Percentiles rank a stretch among this genome's conserved stretches.
Evolutionary conservation across 2,329 filamentous ascomycete genomes (phyloP).

Genomic region (Xylariaceae sp.): DNA sequence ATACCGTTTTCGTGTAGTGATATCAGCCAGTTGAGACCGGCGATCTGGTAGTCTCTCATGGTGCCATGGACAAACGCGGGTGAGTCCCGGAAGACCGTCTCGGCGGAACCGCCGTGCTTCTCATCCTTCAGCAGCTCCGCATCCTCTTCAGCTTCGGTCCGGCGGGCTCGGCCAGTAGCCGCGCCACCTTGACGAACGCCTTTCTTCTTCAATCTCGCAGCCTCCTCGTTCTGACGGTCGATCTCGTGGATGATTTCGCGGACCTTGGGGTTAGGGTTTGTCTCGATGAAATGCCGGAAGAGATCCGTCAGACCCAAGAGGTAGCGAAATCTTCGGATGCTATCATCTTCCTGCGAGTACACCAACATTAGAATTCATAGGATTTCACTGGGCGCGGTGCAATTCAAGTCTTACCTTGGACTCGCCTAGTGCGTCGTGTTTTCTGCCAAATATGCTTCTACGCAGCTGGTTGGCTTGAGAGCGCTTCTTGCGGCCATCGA

Average conservation of each 20-base stretch:
- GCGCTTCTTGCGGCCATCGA: slow-evolving; percentile 77
- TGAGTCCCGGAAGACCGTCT: slow-evolving; percentile 89
- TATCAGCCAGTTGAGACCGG: slow-evolving; percentile 94
- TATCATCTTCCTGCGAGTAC: slow-evolving; percentile 70
- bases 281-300: slow-evolving; percentile 98
- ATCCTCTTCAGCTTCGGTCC: slow-evolving; percentile 96
- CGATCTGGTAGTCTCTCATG: slow-evolving; percentile 96
- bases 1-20: slow-evolving; percentile 98
- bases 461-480: slow-evolving; percentile 84
- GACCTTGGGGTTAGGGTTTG: slow-evolving; percentile 90
- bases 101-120: slow-evolving; percentile 75
- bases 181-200: slow-evolving; percentile 78
- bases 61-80: slow-evolving; percentile 79
- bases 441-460: slow-evolving; percentile 88
- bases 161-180: slow-evolving; percentile 66
- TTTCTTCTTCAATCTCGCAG: slow-evolving; percentile 62
- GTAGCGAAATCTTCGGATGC: slow-evolving; percentile 88
- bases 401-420: slow-evolving; percentile 69
- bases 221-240: slow-evolving; percentile 81
- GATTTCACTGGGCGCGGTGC: no score
- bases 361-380: slow-evolving; percentile 10
- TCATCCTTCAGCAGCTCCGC: slow-evolving; percentile 83
- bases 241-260: slow-evolving; percentile 92
- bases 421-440: slow-evolving; percentile 84
- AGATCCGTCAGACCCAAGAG: slow-evolving; percentile 90